Conservation (phyloP, 352 stramenopile species). For the Phytopythium vexans region DNA sequence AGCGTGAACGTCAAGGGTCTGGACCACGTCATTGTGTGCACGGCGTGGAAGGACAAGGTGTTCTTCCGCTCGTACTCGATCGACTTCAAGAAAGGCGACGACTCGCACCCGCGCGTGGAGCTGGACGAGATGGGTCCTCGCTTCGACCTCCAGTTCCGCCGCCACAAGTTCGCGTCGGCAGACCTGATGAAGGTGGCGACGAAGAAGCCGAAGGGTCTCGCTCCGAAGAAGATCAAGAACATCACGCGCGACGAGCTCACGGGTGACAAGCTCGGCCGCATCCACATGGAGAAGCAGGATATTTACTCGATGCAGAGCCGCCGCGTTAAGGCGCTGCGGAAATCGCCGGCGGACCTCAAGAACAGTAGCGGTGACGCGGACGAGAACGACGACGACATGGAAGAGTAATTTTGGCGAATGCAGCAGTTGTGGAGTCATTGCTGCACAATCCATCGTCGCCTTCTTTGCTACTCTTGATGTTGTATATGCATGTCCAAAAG, state of each 20-base stretch:
- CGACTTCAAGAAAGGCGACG: constrained; percentile 91
- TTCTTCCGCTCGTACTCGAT: constrained; percentile 97
- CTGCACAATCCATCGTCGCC: too few relatives aligned
- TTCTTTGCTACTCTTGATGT: not conserved
- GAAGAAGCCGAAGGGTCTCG: constrained; percentile 91
- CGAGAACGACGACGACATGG: constrained; percentile 45
- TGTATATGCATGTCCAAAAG: constrained; percentile 6
- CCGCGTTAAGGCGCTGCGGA: constrained; percentile 93
- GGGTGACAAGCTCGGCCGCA: constrained; percentile 96
- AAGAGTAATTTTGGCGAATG: constrained; percentile 21
- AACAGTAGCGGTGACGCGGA: constrained; percentile 30
- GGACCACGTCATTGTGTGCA: constrained; percentile 98
- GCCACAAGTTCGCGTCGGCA: constrained; percentile 93
- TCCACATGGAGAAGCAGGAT: constrained; percentile 98
- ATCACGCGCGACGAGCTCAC: constrained; percentile 96
- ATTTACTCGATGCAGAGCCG: constrained; percentile 95
- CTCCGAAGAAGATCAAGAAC: constrained; percentile 97
- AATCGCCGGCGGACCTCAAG: constrained; percentile 80
- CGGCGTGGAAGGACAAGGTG: constrained; percentile 88
- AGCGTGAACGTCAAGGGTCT: constrained; percentile 95
- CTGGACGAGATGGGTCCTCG: constrained; percentile 90
- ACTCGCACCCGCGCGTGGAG: constrained; percentile 80
- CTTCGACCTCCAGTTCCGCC: constrained; percentile 90
- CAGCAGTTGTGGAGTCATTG: too few relatives aligned
- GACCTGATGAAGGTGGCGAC: constrained; percentile 95